Evolutionary conservation across 805 yeast genomes (phyloP), one percentile per base, ranked within the genome.

Genomic region (Nakazawaea holstii): DNA sequence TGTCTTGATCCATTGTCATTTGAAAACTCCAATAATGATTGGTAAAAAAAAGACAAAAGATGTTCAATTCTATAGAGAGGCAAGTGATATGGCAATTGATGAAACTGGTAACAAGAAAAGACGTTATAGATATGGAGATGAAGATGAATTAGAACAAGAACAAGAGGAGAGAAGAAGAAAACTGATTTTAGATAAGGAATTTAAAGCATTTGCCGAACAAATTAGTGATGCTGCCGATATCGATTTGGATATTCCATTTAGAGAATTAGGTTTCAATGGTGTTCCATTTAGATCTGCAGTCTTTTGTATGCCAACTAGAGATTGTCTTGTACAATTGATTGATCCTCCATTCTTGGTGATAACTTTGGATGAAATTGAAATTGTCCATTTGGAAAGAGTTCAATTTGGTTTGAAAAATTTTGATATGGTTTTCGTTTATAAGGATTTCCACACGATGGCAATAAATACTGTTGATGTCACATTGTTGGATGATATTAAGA

Each of bases 61-160:
- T 59, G 88, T 94, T 41, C 99, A 94, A 69, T 90, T 94, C 62
- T 94, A 91, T 71, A 77, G 98, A 53, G 99, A 94, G 66, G 98
- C 97, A 10, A 82, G 95, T 29, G 99, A 94, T 62, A 86, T 90
- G 75, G 82, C 95, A 3, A 90, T 90, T 58, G 99, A 94, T 67
- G 99, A 94, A 68, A 94, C 99, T 15, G 96, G 97, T 54, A 91
- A 89, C 51, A 84, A 96, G 52, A 84, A 88, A 69, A 82, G 97
- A 66, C 79, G 77, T 54, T 84, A 84, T 65, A 73, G 84, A 55
- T 94, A 94, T 62, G 99, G 99, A 41, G 99, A 94, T 64, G 99
- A 94, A 66, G 99, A 94, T 66, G 99, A 94, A 69, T 73, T 94
- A 54, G 98, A 94, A 67, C 97, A 92, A 67, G 99, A 94, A 70